These are phyloP conservation scores for Trichosporon ovoides DNA, from an alignment of 1,284 basidiomycete genomes.

Conservation along the genomic window DNA sequence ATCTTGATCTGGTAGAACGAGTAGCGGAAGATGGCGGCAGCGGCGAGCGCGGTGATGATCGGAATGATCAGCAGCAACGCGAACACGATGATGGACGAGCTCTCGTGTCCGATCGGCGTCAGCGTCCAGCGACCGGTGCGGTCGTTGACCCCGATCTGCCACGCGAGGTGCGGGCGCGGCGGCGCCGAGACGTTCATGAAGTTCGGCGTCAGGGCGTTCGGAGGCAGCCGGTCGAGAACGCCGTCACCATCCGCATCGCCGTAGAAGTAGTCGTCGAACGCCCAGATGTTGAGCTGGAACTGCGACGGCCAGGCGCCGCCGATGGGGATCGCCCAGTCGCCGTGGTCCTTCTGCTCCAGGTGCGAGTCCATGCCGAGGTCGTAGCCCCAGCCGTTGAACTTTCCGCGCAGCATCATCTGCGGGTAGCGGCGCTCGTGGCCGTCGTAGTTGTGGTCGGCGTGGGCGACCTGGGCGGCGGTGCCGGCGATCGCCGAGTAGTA, in stretches of 20 bases:
- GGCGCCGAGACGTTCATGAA: constrained; percentile 74
- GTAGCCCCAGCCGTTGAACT: constrained; percentile 84
- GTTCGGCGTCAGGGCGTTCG: constrained; percentile 72
- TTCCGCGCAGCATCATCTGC: constrained; percentile 75
- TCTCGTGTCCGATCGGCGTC: constrained; percentile 71
- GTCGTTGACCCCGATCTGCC: constrained; percentile 76
- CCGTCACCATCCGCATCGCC: constrained; percentile 82
- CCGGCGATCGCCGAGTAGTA: constrained; percentile 69
- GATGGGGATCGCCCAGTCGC: constrained; percentile 54
- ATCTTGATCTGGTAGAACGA: constrained; percentile 91
- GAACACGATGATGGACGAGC: constrained; percentile 75
- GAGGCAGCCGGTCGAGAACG: constrained; percentile 78
- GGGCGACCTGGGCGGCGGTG: constrained; percentile 63
- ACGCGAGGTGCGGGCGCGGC: constrained; percentile 62
- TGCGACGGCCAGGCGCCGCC: constrained; percentile 82
- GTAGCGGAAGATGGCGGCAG: constrained; percentile 84
- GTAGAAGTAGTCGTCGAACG: constrained; percentile 82
- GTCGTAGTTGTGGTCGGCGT: constrained; percentile 65
- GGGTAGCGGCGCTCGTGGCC: constrained; percentile 66
- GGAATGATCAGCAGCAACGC: constrained; percentile 74
- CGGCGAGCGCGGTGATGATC: constrained; percentile 71
- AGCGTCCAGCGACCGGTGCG: constrained; percentile 67
- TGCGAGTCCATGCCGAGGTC: constrained; percentile 68
- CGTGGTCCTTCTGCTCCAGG: constrained; percentile 61
- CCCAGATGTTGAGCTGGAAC: constrained; percentile 80